Base-by-base conservation (phyloP, 2,329 filamentous ascomycete genomes). In the Trichoderma simmonsii region DNA sequence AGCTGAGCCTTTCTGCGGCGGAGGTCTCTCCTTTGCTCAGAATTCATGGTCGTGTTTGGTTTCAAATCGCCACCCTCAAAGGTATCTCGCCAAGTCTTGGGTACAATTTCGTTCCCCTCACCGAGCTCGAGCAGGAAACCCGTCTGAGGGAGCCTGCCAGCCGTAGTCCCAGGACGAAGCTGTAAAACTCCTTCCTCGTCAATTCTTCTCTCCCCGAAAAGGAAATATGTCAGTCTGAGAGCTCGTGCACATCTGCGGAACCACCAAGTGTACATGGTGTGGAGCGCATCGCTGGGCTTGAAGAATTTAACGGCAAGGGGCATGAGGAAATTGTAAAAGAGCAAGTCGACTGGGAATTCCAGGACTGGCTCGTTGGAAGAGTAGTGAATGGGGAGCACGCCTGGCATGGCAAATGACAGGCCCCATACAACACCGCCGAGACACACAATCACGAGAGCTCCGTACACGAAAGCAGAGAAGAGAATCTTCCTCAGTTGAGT, bases 321-420 rank as follows among this genome's bases (percentile, higher is more conserved):
- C 86, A 98, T 96, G 61, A 98, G 85, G 80, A 98, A 97, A 81
- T 98, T 98, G 86, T 98, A 99, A 80, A 98, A 96, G 18, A 99
- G 85, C 2, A 99, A 86, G 78, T 99, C 95, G 73, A 97, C 89
- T 0, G 96, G 96, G 75, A 99, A 98, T 79, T 98, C 96, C 62
- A 98, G 85, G 0, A 97, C 92, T 0, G 96, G 95, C 76, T 97
- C 93, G 74, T 95, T 95, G 1, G 94, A 95, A 3, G 94, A 93
- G 89, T 97, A 98, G 80, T 95, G 93, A 60, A 99, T 93, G 0
- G 96, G 96, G 21, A 99, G 87, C 59, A 99, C 89, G 67, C 86
- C 88, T 3, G 89, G 87, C 57, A 92, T 89, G 6, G 88, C 82
- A 75, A 89, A 88, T 32, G 90, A 88, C 48, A 98, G 85, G n/a